Base-by-base conservation (phyloP, 495 filamentous ascomycete species). In the Oleoguttula mirabilis region DNA sequence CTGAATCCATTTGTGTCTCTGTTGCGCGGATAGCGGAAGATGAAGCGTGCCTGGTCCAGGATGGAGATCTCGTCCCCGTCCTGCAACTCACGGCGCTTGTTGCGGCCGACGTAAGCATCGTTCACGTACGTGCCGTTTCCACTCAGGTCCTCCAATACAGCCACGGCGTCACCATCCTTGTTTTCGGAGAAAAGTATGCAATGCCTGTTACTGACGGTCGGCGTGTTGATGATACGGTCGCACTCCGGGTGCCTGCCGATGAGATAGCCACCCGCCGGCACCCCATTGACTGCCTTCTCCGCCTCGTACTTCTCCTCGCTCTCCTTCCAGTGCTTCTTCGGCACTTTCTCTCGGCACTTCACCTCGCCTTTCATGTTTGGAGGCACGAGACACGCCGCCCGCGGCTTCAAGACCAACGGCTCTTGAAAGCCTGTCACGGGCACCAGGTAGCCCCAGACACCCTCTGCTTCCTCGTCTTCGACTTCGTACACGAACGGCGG, bases 51-150 rank as follows among this genome's bases (percentile, higher is more conserved):
- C 50, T 83, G 75, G 52, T 82, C 77, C 36, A 92, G 64, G 30
- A 99, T 77, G 11, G 79, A 79, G 31, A 99, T 77, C 60, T 96
- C 88, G 50, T 96, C 92, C 15, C 80, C 76, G 54, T 94, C 82
- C 40, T 84, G 66, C 23, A 99, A 71, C 55, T 93, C 82, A 25
- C 92, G 76, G 35, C 85, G 72, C 52, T 93, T 83, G 58, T 96
- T 99, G 34, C 90, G 79, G 11, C 88, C 88, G 24, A 99, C 75
- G 23, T 92, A 69, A 3, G 80, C 81, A 50, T 94, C 84, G 55
- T 95, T 95, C 39, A 99, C 80, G 59, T 85, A 95, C 2, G 92
- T 99, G 7, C 90, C 90, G 60, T 99, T 99, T 56, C 77, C 88
- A 15, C 92, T 96, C 12, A 95, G 68, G 59, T 99, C 90, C 56